These are phyloP conservation scores for Incumbomyces lentus DNA, from an alignment of 2,329 filamentous ascomycete genomes.

Conservation along the genomic window DNA sequence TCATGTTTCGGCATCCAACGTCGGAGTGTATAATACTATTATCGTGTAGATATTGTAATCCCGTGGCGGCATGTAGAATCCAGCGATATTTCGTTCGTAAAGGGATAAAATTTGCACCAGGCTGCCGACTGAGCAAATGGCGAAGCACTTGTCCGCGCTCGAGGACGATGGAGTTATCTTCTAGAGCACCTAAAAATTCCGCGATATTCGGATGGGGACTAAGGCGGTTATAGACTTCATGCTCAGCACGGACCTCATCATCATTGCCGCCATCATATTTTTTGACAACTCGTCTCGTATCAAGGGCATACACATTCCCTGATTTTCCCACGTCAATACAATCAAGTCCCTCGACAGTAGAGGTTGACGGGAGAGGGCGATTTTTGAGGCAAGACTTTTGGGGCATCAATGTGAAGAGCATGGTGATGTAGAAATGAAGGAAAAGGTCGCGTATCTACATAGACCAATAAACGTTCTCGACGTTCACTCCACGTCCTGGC, in stretches of 20 bases:
- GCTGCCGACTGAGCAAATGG: not conserved
- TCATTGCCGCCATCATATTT: constrained; percentile 6
- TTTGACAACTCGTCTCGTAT: constrained; percentile 7
- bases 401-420: too few species aligned
- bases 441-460: too few species aligned
- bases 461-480: too few species aligned
- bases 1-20: constrained; percentile 13
- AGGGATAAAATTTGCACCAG: too few species aligned
- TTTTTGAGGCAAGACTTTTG: too few species aligned
- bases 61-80: constrained; percentile 16
- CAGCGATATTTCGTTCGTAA: constrained; percentile 12
- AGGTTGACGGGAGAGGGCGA: too few species aligned
- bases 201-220: constrained; percentile 8
- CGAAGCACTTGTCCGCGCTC: constrained; percentile 7
- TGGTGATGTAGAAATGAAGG: too few species aligned
- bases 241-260: constrained; percentile 7
- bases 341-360: constrained; percentile 8
- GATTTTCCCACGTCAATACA: constrained; percentile 8
- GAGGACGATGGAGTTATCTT: constrained; percentile 7
- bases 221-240: constrained; percentile 9
- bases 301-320: constrained; percentile 9
- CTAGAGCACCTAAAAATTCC: not conserved
- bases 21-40: constrained; percentile 13
- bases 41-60: constrained; percentile 13
- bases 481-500: too few species aligned